Base-by-base conservation (phyloP, 1,139 yeast species). In the Nakaseomyces nivariensis region DNA sequence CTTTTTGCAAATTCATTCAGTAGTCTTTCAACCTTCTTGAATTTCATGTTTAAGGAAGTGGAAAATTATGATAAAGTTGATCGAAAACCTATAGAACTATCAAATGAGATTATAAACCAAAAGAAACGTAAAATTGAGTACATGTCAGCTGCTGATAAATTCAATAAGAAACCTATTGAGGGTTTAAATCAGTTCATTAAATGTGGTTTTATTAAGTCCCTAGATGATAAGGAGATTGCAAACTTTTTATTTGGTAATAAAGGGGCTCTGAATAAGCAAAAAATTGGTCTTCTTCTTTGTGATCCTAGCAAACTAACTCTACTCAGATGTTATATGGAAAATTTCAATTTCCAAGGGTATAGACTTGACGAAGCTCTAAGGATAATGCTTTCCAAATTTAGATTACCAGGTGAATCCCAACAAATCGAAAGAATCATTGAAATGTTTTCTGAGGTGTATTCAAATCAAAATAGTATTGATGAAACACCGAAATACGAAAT, bases 361-460 rank as follows among this genome's bases (percentile, higher is more conserved):
- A 75, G 97, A 58, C 87, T 92, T 2, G 97, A 92, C 66, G 97
- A 90, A 66, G 96, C 96, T 0, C 71, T 92, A 52, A 75, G 98
- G 57, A 76, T 86, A 48, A 67, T 92, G 54, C 72, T 92, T 56
- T 84, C 85, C 50, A 77, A 85, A n/a, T 90, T 92, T 63, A 78
- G 98, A 66, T 74, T 92, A 51, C 97, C 97, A 0, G 98, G 98
- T 43, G 98, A 92, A 67, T 82, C 97, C 0, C 97, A 88, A 62
- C 96, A 87, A 63, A 92, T 92, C 64, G 97, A 89, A 66, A 77
- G 96, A 60, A 78, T 90, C 22, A 86, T 92, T 42, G 96, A 89
- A 61, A 73, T 78, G 26, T 90, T 92, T 68, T 90, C 95, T 5
- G 83, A 81, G 46, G 78, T 83, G 53, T 92, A 87, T 67, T 85